Evolutionary conservation across 2,329 filamentous ascomycete species (phyloP).

Genomic region (Mycogone perniciosa): DNA sequence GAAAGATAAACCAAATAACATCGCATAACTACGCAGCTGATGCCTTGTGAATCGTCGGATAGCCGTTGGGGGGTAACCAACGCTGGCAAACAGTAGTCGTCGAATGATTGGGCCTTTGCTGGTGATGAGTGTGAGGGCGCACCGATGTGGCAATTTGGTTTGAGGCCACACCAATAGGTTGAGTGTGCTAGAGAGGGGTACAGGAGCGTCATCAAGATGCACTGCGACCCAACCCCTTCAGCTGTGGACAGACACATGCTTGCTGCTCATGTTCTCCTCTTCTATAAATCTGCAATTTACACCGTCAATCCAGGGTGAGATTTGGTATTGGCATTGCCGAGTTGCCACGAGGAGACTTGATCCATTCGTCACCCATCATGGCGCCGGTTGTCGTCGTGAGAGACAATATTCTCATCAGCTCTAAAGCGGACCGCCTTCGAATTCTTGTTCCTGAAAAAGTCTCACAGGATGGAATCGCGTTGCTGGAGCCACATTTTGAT

Average conservation of each 20-base stretch:
- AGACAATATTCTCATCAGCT: conserved; percentile 1
- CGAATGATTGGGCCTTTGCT: neutral
- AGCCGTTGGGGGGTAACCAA: neutral
- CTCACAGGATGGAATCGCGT: conserved; percentile 67
- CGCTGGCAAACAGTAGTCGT: neutral
- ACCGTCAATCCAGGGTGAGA: neutral
- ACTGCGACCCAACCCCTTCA: no score
- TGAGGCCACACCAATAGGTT: neutral
- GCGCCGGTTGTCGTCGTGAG: conserved; percentile 21
- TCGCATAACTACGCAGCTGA: neutral
- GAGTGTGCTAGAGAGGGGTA: neutral
- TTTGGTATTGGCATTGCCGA: neutral
- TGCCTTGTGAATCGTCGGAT: neutral
- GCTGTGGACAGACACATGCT: neutral
- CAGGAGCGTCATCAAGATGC: no score
- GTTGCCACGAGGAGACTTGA: neutral
- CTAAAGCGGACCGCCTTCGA: conserved; percentile 24
- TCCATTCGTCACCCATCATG: conserved; percentile 16
- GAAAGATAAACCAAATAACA: conserved; percentile 1
- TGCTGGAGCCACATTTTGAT: conserved; percentile 60
- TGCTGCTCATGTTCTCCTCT: neutral
- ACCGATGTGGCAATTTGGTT: neutral
- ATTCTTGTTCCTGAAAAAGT: conserved; percentile 76
- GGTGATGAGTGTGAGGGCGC: neutral
- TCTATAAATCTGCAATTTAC: neutral